Base-by-base conservation (phyloP, 78 protist species). In the Dictyostelium intermedium region DNA sequence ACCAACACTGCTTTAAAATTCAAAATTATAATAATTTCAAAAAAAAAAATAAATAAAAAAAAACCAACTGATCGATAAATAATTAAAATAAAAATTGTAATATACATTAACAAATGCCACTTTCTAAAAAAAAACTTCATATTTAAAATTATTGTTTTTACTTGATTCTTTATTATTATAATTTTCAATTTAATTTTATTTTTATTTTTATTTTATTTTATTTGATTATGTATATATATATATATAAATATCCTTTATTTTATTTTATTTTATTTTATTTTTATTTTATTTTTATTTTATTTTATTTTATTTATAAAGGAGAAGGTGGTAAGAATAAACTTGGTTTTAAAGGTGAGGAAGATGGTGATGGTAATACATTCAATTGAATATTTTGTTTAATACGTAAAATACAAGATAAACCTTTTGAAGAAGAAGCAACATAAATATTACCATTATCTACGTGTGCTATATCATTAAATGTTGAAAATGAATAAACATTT, bases 361-460 rank as follows among this genome's bases (percentile, higher is more conserved):
- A 47, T 41, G 84, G 84, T 25, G 84, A 80, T n/a, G 69, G 32
- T 8, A 34, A 27, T 66, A 66, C 30, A 72, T 27, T 34, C 2
- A 16, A 10, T 32, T 72, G 79, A 16, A 72, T 34, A 72, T 72
- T 77, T 76, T 86, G 92, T 35, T 61, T 74, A 23, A 87, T 63
- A n/a, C 93, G 53, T 56, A 87, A n/a, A 43, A 87, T 87, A 87
- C 93, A 87, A 20, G 85, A 56, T 25, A 69, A 50, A 14, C 93
- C 93, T 79, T 87, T 76, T 14, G 66, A 78, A 20, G 93, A 87
- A 3, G 93, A 79, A 2, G 93, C 93, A 8, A 87, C 93, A 43
- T 87, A 87, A 30, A 87, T 87, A 61, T 53, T 60, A 23, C 93
- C 93, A 87, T 79, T 87, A 78, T 87, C 93, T 16, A 79, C 60